Evolutionary conservation across 371 early-diverging fungal species (phyloP).

Genomic region (Syncephalastrum sp.): DNA sequence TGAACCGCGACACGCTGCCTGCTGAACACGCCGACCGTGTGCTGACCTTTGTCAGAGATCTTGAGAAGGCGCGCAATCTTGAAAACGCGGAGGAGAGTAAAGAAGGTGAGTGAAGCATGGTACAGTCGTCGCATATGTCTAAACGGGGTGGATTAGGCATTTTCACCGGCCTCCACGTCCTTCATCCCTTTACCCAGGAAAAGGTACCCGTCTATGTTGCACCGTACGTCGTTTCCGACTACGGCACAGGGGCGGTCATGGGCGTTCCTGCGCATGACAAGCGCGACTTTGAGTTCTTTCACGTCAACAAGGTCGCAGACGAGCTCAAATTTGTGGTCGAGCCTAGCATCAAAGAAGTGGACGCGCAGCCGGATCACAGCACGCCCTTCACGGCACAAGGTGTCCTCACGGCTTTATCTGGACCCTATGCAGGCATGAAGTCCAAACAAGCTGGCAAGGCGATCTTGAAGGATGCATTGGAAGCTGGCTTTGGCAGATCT

Average conservation of each 20-base stretch:
- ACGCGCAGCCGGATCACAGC: constrained; percentile 7
- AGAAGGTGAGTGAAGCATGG: constrained; percentile 23
- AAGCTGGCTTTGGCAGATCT: constrained; percentile 48
- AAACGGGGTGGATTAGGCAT: constrained; percentile 34
- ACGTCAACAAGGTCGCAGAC: constrained; percentile 41
- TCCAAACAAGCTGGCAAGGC: constrained; percentile 60
- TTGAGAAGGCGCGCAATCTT: constrained; percentile 44
- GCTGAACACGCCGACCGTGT: constrained; percentile 46
- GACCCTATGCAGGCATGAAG: constrained; percentile 56
- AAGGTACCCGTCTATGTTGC: constrained; percentile 76
- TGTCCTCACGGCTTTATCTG: constrained; percentile 52
- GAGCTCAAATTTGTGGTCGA: constrained; percentile 50
- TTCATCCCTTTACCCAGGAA: constrained; percentile 63
- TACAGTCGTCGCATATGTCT: background rate
- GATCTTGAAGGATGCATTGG: constrained; percentile 53
- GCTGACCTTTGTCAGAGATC: constrained; percentile 50
- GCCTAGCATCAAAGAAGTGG: constrained; percentile 34
- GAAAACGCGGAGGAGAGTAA: constrained; percentile 50
- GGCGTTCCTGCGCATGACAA: constrained; percentile 85
- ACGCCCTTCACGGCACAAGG: constrained; percentile 58
- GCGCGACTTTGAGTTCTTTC: constrained; percentile 74
- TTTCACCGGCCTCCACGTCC: constrained; percentile 67
- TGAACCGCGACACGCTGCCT: constrained; percentile 43
- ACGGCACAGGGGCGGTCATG: constrained; percentile 89
- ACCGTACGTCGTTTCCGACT: constrained; percentile 76